phyloP scores from a whole-genome alignment of 2,329 filamentous ascomycete genomes.

The Talaromyces atroroseus region DNA sequence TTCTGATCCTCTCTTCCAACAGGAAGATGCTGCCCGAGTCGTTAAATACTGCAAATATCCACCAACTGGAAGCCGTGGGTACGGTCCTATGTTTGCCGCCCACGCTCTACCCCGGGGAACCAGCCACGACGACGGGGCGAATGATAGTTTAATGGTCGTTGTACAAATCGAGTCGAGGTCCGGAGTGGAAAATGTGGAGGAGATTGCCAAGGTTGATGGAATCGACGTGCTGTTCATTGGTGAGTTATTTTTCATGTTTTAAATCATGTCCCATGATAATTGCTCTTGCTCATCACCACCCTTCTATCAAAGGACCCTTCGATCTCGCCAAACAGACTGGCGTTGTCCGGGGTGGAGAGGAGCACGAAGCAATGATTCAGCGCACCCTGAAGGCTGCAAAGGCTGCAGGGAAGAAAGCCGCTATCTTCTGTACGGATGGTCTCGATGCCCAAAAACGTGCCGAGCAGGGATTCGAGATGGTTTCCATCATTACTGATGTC shows the following conservation, averaged over 20 bases:
- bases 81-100: constrained; percentile 52
- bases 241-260: constrained; percentile 15
- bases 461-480: constrained; percentile 38
- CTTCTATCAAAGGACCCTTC: constrained; percentile 23
- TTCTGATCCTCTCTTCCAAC: constrained; percentile 40
- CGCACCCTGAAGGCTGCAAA: constrained; percentile 30
- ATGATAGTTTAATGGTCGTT: constrained; percentile 48
- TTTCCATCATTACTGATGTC: constrained; percentile 36
- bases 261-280: too few relatives aligned
- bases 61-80: constrained; percentile 50
- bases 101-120: constrained; percentile 38
- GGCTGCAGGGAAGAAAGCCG: constrained; percentile 34
- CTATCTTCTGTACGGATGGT: constrained; percentile 39
- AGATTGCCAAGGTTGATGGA: constrained; percentile 38
- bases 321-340: constrained; percentile 37
- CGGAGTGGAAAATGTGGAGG: constrained; percentile 38
- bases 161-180: constrained; percentile 41
- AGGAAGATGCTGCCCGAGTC: constrained; percentile 48
- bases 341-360: constrained; percentile 28
- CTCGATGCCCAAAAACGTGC: constrained; percentile 29
- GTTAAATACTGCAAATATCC: constrained; percentile 53
- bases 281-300: not conserved
- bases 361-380: constrained; percentile 38
- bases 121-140: constrained; percentile 51
- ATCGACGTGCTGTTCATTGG: constrained; percentile 39